Conservation (phyloP, 2,329 filamentous ascomycete genomes). For the Colletotrichum tamarilloi region DNA sequence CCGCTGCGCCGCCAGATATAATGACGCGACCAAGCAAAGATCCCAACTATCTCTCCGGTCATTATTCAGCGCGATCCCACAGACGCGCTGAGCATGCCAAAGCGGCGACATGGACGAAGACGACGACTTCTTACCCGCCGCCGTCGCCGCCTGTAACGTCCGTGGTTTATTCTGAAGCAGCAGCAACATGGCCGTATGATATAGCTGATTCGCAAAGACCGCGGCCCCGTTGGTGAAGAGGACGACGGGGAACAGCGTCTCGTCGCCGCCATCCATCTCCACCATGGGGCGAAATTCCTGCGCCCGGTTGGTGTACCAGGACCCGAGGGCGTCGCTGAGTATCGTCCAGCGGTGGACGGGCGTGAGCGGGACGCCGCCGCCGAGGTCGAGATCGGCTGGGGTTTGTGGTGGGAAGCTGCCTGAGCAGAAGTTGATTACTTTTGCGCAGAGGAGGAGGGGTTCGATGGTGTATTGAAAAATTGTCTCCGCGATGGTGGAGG, state of each 20-base stretch:
- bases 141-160: constrained; percentile 47
- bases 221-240: constrained; percentile 52
- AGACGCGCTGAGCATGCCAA: constrained; percentile 61
- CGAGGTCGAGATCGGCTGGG: neutral
- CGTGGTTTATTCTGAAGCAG: constrained; percentile 63
- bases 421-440: constrained; percentile 48
- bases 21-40: constrained; percentile 56
- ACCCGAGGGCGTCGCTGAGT: constrained; percentile 44
- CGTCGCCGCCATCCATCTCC: constrained; percentile 43
- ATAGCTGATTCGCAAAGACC: constrained; percentile 65
- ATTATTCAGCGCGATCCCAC: constrained; percentile 61
- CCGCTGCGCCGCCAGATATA: constrained; percentile 55
- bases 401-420: constrained; percentile 40
- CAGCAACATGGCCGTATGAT: constrained; percentile 65
- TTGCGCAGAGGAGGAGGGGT: constrained; percentile 46
- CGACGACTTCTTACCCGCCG: constrained; percentile 42
- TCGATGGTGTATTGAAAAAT: constrained; percentile 38
- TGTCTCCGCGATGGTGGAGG: constrained; percentile 34
- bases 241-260: constrained; percentile 47
- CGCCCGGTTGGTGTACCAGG: constrained; percentile 47
- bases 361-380: constrained; percentile 29
- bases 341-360: constrained; percentile 44
- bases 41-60: constrained; percentile 59
- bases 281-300: constrained; percentile 47
- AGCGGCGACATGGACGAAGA: constrained; percentile 50